Base-by-base conservation (phyloP, 768 basidiomycete genomes). In the Amyloporia xantha region DNA sequence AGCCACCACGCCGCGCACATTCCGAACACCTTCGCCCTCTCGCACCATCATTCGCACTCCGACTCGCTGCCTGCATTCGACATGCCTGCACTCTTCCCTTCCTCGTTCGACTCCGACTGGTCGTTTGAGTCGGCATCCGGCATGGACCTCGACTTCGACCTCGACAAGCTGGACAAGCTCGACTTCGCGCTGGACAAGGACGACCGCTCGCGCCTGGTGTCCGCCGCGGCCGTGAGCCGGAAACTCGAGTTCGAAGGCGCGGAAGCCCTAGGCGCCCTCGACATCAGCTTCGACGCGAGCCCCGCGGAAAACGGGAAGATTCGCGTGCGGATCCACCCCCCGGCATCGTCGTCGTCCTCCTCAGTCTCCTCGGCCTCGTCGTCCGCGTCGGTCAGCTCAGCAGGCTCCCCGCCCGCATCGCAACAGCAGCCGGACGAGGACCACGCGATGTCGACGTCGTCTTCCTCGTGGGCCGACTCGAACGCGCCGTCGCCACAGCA, bases 241-340 rank as follows among this genome's bases (percentile, higher is more conserved):
- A 79, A 76, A 57, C 76, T 79, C 27, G 81, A 81, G 58, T 81
- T 85, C 55, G 66, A 73, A n/a, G 74, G 75, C 45, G 65, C 74
- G 20, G 78, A 81, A 49, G 59, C 71, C 46, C 17, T 53, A 37
- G 75, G 74, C 48, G 78, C 75, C 37, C 68, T 89, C 46, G 78
- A 84, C 55, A 81, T 90, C 61, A 84, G 84, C 36, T 86, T 90
- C 57, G 86, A 89, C 55, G 68, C 83, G 40, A 73, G 71, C 36
- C 70, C 81, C 26, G 71, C 74, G 42, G 76, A 82, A 54, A 77
- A 84, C 59, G 82, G 85, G 50, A 84, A 79, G 66, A 82, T 86
- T 56, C 81, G 81, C 45, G 84, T 87, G 36, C 75, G 81, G 54
- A 85, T 87, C 54, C 82, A 86, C 57, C 77, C 81, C 38, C 61